Evolutionary conservation across 768 basidiomycete genomes (phyloP).

Genomic region (Porphyrellus cyaneotinctus): DNA sequence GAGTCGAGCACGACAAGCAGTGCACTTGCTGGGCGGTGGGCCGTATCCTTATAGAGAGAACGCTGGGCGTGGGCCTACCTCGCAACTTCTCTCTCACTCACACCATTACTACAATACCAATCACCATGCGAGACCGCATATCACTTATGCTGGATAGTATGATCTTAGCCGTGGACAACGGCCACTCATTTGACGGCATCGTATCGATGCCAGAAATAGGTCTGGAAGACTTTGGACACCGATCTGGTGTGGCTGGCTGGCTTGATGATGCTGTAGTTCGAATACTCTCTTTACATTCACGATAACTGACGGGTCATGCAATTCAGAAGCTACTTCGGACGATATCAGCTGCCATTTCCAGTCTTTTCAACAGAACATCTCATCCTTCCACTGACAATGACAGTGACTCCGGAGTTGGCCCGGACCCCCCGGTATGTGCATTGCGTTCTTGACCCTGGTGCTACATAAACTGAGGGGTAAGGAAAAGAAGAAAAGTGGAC

Average conservation of each 20-base stretch:
- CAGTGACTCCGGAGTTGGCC: background rate
- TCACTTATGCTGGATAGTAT: background rate
- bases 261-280: background rate
- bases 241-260: constrained; percentile 1
- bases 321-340: background rate
- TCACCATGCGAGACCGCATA: background rate
- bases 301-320: background rate
- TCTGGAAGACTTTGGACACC: constrained; percentile 2
- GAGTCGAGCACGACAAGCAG: no score
- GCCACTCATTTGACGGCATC: constrained; percentile 10
- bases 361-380: background rate
- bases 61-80: no score
- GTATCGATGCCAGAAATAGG: constrained; percentile 8
- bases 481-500: no score
- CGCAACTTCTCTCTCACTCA: background rate
- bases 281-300: background rate
- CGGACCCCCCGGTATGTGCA: background rate
- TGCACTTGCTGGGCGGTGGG: no score
- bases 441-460: no score
- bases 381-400: no score
- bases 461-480: no score
- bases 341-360: background rate
- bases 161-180: constrained; percentile 2
- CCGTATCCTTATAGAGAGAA: no score
- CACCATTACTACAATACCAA: no score